Evolutionary conservation across 148 eudicot genomes (phyloP).

Genomic region (Vaccinium corymbosum): DNA sequence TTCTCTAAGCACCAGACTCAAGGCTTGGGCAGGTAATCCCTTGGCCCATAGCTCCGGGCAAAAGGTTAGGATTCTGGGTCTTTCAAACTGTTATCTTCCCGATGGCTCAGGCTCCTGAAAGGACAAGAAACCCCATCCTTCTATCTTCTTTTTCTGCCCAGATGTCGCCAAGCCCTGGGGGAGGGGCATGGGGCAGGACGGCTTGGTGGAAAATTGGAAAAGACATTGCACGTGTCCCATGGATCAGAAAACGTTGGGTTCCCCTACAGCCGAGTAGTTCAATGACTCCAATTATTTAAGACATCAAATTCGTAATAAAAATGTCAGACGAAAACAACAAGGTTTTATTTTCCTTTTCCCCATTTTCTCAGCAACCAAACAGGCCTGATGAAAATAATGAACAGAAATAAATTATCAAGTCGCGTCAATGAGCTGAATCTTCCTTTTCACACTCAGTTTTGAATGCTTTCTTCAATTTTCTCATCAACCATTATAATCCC

Average conservation of each 20-base stretch:
- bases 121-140: too few species aligned
- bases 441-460: not conserved
- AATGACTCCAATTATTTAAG: not conserved
- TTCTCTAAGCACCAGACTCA: not conserved
- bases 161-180: too few species aligned
- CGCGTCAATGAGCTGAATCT: not conserved
- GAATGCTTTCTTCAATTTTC: not conserved
- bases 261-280: not conserved
- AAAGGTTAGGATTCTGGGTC: too few species aligned
- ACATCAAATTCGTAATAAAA: not conserved
- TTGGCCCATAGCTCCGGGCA: too few species aligned
- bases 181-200: too few species aligned
- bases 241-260: too few species aligned
- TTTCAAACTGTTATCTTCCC: too few species aligned
- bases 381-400: not conserved
- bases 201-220: too few species aligned
- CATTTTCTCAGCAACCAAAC: conserved; percentile 7
- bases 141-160: too few species aligned
- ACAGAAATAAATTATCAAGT: not conserved
- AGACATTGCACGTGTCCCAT: too few species aligned
- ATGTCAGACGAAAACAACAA: not conserved
- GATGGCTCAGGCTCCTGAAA: too few species aligned
- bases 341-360: not conserved
- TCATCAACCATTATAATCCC: not conserved
- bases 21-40: not conserved